Conservation (phyloP, 2,329 filamentous ascomycete species). For the Cercospora sp. region DNA sequence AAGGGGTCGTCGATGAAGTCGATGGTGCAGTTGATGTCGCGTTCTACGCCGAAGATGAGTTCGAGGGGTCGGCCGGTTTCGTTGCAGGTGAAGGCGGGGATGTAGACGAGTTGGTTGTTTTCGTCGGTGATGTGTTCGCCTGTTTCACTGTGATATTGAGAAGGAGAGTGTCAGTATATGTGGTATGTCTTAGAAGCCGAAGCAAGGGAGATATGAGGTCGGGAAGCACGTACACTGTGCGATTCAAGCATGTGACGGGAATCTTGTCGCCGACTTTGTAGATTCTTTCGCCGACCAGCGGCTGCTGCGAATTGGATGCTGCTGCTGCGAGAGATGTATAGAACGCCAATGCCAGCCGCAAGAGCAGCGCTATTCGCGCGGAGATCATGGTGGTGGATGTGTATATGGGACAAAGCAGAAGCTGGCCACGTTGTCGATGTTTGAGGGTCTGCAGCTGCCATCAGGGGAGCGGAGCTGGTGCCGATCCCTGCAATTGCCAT, state of each 20-base stretch:
- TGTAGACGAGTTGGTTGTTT: conserved; percentile 82
- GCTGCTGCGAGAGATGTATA: conserved; percentile 43
- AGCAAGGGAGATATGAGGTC: conserved; percentile 7
- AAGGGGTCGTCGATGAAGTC: conserved; percentile 74
- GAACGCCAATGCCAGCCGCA: conserved; percentile 37
- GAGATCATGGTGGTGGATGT: not conserved
- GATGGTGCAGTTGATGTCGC: conserved; percentile 81
- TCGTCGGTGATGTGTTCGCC: conserved; percentile 84
- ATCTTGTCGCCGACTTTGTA: conserved; percentile 54
- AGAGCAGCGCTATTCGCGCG: conserved; percentile 31
- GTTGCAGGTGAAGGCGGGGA: conserved; percentile 86
- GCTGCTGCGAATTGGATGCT: conserved; percentile 45
- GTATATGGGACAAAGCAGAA: not conserved
- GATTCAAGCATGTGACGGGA: conserved; percentile 54
- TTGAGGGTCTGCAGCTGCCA: not conserved
- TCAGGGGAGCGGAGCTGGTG: not conserved
- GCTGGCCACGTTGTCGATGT: conserved; percentile 1
- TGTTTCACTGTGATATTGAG: conserved; percentile 61
- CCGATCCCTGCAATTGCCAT: not conserved
- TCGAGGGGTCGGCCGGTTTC: conserved; percentile 82
- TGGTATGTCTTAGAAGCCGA: not conserved
- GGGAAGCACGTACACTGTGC: conserved; percentile 49
- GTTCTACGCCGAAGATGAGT: conserved; percentile 80
- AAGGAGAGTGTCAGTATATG: not conserved
- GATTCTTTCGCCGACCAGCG: conserved; percentile 41